A percentile compares a stretch with the other conserved stretches of the same genome.
Conservation (phyloP, 192 early-diverging fungal species). For the Coemansia sp. region DNA sequence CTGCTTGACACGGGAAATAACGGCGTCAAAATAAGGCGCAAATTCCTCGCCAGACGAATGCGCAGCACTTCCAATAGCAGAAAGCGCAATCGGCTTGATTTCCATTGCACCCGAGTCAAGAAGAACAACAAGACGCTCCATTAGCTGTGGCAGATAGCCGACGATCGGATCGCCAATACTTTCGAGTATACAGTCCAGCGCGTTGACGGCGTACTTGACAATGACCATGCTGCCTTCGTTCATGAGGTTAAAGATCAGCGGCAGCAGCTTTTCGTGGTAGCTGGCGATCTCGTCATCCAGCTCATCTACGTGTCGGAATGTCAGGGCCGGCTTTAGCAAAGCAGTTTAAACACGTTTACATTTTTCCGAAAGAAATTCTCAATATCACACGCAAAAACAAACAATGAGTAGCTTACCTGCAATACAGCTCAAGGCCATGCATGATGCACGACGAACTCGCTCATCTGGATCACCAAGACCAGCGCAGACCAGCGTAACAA, state of each 20-base stretch:
- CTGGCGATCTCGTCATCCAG: constrained; percentile 76
- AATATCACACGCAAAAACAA: no score
- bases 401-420: constrained; percentile 44
- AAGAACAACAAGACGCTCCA: constrained; percentile 77
- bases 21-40: constrained; percentile 73
- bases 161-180: constrained; percentile 77
- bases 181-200: constrained; percentile 88
- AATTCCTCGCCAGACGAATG: constrained; percentile 71
- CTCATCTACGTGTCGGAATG: constrained; percentile 54
- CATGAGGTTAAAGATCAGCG: constrained; percentile 81
- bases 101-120: constrained; percentile 68
- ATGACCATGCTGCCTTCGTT: constrained; percentile 73
- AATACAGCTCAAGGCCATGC: constrained; percentile 80
- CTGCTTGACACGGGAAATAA: constrained; percentile 66
- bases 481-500: constrained; percentile 71
- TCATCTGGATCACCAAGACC: constrained; percentile 81
- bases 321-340: background rate
- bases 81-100: constrained; percentile 75
- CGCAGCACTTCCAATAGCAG: constrained; percentile 89
- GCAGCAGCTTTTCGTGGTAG: constrained; percentile 80
- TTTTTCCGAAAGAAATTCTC: no score
- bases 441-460: constrained; percentile 80
- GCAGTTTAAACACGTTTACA: background rate
- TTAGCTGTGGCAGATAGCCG: constrained; percentile 77
- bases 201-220: constrained; percentile 77